Evolutionary conservation across 768 basidiomycete genomes (phyloP).

Genomic region (Russula emetica): DNA sequence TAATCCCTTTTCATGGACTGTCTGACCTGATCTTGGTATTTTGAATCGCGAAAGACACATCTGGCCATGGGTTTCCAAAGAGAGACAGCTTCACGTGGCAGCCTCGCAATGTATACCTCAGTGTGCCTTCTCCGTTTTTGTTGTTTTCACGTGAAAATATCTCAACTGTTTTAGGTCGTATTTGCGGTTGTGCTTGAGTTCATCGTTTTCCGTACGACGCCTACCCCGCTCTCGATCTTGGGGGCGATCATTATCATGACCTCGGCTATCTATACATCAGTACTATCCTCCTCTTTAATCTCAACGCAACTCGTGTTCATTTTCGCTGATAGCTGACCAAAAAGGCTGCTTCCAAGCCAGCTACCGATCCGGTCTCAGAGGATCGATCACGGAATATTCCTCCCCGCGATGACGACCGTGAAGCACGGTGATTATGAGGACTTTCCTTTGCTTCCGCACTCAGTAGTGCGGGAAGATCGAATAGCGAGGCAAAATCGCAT

Average conservation of each 20-base stretch:
- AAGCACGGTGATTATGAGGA: background rate
- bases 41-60: slow-evolving; percentile 38
- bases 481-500: background rate
- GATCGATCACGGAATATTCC: background rate
- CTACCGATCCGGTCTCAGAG: background rate
- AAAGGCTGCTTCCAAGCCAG: slow-evolving; percentile 13
- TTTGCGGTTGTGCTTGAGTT: slow-evolving; percentile 64
- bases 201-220: slow-evolving; percentile 56
- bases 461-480: background rate
- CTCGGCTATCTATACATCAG: slow-evolving; percentile 62
- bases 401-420: background rate
- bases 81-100: slow-evolving; percentile 60
- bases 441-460: too few species aligned
- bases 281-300: slow-evolving; percentile 35
- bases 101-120: slow-evolving; percentile 57
- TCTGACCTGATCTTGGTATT: background rate
- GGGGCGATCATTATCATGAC: slow-evolving; percentile 63
- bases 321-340: background rate
- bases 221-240: slow-evolving; percentile 53
- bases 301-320: slow-evolving; percentile 1
- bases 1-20: background rate
- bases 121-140: slow-evolving; percentile 32
- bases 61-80: slow-evolving; percentile 60
- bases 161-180: slow-evolving; percentile 46
- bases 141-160: background rate